These are phyloP conservation scores for Globisporangium abappressorium DNA, from an alignment of 352 stramenopile species.

Conservation along the genomic window DNA sequence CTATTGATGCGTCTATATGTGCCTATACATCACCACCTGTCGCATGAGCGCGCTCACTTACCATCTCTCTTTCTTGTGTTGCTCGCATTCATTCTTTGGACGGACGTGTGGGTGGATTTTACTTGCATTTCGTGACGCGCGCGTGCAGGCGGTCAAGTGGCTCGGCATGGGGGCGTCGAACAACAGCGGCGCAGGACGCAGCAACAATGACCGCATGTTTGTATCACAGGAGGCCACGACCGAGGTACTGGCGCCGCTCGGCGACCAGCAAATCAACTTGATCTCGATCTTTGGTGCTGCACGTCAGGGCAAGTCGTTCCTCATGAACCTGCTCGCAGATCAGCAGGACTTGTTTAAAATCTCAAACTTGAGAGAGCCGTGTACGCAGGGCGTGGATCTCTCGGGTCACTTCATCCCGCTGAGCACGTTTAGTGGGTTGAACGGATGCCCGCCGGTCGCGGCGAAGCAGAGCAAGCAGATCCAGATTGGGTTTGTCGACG, in stretches of 20 bases:
- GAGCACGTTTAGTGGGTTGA: constrained; percentile 63
- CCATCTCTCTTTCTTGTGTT: background rate
- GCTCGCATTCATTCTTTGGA: background rate
- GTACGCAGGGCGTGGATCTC: constrained; percentile 82
- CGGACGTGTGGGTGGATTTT: background rate
- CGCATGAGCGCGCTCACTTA: background rate
- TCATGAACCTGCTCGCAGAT: constrained; percentile 86
- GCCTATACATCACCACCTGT: background rate
- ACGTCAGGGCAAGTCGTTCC: constrained; percentile 81
- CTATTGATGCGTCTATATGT: background rate
- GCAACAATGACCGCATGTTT: constrained; percentile 60
- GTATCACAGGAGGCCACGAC: constrained; percentile 52
- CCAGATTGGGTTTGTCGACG: constrained; percentile 83
- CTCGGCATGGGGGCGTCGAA: constrained; percentile 57
- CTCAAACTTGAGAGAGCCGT: constrained; percentile 82
- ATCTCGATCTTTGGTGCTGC: constrained; percentile 86
- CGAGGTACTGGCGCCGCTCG: constrained; percentile 61
- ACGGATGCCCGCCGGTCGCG: constrained; percentile 45
- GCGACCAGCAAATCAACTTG: constrained; percentile 68
- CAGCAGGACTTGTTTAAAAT: constrained; percentile 88
- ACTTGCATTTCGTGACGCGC: background rate
- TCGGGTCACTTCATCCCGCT: constrained; percentile 76
- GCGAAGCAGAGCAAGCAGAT: constrained; percentile 35
- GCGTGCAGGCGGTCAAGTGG: constrained; percentile 74
- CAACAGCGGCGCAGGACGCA: constrained; percentile 26